Conservation (phyloP, 106 monocot species). For the Chionographis japonica region DNA sequence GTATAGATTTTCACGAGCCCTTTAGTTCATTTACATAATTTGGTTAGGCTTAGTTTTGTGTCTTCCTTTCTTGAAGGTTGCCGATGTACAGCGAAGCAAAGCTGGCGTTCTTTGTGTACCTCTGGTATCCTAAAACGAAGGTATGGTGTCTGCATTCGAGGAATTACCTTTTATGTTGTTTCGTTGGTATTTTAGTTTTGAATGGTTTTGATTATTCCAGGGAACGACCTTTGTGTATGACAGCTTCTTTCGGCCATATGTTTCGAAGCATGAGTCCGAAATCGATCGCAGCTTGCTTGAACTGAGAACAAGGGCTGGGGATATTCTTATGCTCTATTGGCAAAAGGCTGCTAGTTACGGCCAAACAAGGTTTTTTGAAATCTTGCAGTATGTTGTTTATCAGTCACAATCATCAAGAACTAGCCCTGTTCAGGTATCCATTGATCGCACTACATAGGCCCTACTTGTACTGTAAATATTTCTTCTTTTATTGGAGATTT, state of each 20-base stretch:
- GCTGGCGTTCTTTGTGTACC: slow-evolving; percentile 46
- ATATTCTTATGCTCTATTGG: slow-evolving; percentile 16
- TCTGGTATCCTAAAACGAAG: slow-evolving; percentile 65
- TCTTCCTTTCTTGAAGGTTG: slow-evolving; percentile 46
- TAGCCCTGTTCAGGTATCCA: slow-evolving; percentile 35
- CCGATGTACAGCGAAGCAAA: slow-evolving; percentile 72
- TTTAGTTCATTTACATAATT: no score
- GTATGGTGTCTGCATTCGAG: slow-evolving; percentile 19
- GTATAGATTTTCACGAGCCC: no score
- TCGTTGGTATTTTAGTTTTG: background rate
- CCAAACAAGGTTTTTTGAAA: slow-evolving; percentile 36
- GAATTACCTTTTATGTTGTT: background rate
- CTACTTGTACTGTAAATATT: background rate
- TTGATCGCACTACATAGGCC: background rate
- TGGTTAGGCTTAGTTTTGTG: no score
- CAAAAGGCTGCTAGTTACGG: slow-evolving; percentile 32
- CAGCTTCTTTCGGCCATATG: slow-evolving; percentile 49
- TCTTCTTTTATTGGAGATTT: background rate
- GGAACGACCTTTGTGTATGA: slow-evolving; percentile 70
- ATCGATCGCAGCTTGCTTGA: slow-evolving; percentile 68
- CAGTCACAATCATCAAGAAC: slow-evolving; percentile 29
- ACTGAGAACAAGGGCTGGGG: slow-evolving; percentile 51
- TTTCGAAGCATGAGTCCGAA: slow-evolving; percentile 62
- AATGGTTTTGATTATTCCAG: slow-evolving; percentile 17
- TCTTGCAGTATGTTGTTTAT: slow-evolving; percentile 34